phyloP scores from a whole-genome alignment of 169 alveolate species.

The Sarcocystis neurona region DNA sequence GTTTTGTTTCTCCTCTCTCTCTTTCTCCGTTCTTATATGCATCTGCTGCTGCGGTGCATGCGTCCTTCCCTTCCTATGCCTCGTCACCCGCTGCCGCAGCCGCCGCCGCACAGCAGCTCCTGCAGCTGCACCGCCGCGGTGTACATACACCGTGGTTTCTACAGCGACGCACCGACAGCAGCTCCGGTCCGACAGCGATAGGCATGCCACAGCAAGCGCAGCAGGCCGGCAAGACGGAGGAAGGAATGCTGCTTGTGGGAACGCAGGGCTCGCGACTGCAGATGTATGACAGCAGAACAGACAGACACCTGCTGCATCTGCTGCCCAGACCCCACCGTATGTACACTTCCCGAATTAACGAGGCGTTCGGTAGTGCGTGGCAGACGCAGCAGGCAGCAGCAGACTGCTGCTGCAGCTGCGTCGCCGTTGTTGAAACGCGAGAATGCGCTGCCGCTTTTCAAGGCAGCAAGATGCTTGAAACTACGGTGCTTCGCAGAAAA shows the following conservation, averaged over 20 bases:
- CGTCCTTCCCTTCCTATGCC: neutral
- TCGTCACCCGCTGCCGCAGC: neutral
- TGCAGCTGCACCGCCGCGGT: neutral
- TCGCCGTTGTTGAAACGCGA: constrained; percentile 24
- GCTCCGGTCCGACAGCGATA: neutral
- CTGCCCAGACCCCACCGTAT: constrained; percentile 32
- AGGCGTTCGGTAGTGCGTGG: constrained; percentile 37
- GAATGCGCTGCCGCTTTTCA: constrained; percentile 24
- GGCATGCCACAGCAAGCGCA: neutral
- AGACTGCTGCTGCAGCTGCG: constrained; percentile 42
- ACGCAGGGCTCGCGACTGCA: constrained; percentile 25
- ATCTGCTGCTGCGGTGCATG: too few species aligned
- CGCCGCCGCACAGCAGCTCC: neutral
- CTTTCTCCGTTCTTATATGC: too few species aligned
- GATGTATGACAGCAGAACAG: neutral
- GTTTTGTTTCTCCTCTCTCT: too few species aligned
- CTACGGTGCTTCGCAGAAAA: too few species aligned
- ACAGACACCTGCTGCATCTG: constrained; percentile 22
- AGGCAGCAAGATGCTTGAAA: too few species aligned
- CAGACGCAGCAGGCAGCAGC: constrained; percentile 2
- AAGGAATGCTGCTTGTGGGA: neutral
- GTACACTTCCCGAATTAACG: constrained; percentile 47
- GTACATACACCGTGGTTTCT: neutral
- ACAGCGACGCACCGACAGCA: neutral
- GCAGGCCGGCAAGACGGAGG: neutral